Percentiles rank a stretch among this genome's conserved stretches.
phyloP scores from a whole-genome alignment of 495 filamentous ascomycete species.

The Cairneyella variabilis region DNA sequence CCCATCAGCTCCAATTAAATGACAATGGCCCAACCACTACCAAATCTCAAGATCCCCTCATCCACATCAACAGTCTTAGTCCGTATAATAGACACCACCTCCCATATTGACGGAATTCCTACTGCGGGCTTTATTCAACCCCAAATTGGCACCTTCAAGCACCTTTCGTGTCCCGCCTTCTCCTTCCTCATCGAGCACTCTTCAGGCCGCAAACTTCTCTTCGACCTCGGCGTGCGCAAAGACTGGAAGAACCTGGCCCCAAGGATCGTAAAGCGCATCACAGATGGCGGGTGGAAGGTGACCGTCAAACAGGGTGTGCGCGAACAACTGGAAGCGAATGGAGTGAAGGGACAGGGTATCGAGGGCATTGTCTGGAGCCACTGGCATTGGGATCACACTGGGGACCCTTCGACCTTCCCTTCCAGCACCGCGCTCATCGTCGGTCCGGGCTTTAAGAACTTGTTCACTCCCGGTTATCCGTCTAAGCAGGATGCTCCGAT shows the following conservation, averaged over 20 bases:
- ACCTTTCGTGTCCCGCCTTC: slow-evolving; percentile 40
- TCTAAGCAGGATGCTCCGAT: slow-evolving; percentile 33
- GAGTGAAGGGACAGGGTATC: slow-evolving; percentile 39
- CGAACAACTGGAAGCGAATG: slow-evolving; percentile 39
- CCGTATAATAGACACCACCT: slow-evolving; percentile 51
- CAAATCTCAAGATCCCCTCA: slow-evolving; percentile 42
- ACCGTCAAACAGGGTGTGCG: slow-evolving; percentile 35
- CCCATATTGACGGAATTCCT: slow-evolving; percentile 32
- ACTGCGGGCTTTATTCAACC: slow-evolving; percentile 37
- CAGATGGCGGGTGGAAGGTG: slow-evolving; percentile 25
- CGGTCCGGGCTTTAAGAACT: slow-evolving; percentile 49
- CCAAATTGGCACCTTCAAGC: slow-evolving; percentile 35
- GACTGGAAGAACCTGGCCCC: slow-evolving; percentile 44
- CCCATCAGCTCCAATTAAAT: too few species aligned
- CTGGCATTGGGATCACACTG: slow-evolving; percentile 59
- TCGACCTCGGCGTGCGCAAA: slow-evolving; percentile 51
- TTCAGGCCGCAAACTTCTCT: slow-evolving; percentile 38
- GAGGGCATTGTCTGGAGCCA: slow-evolving; percentile 60
- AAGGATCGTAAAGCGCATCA: slow-evolving; percentile 31
- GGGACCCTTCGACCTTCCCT: slow-evolving; percentile 45
- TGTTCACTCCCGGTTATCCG: slow-evolving; percentile 43
- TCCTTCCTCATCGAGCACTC: slow-evolving; percentile 48
- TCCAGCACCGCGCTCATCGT: slow-evolving; percentile 45
- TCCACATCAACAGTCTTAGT: slow-evolving; percentile 46
- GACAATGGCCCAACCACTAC: slow-evolving; percentile 23